A percentile compares a stretch with the other conserved stretches of the same genome.
These are phyloP conservation scores for Raphanus hybrid DNA, from an alignment of 441 rosid species.

Conservation along the genomic window DNA sequence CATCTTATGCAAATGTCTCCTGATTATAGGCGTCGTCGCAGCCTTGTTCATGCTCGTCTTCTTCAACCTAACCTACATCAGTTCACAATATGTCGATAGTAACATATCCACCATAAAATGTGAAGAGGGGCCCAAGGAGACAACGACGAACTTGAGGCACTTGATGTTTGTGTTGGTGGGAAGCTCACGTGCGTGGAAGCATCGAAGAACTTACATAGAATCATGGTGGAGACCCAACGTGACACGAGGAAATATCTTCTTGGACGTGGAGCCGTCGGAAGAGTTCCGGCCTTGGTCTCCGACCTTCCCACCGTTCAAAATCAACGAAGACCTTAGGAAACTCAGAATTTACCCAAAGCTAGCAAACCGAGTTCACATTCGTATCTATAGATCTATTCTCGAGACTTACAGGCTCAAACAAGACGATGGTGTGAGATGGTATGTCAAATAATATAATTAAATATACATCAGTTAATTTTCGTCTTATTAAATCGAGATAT, in stretches of 20 bases:
- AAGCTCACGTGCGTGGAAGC: slow-evolving; percentile 48
- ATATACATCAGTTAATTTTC: not conserved
- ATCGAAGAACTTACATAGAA: slow-evolving; percentile 50
- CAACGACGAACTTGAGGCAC: slow-evolving; percentile 53
- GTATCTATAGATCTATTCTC: slow-evolving; percentile 56
- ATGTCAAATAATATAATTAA: not conserved
- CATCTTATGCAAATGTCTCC: slow-evolving; percentile 29
- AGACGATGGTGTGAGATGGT: slow-evolving; percentile 57
- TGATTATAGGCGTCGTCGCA: slow-evolving; percentile 33
- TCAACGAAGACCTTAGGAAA: slow-evolving; percentile 52
- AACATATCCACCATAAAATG: slow-evolving; percentile 23
- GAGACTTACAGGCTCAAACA: slow-evolving; percentile 51
- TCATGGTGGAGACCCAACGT: slow-evolving; percentile 72
- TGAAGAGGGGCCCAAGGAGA: slow-evolving; percentile 11
- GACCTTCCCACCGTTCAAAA: slow-evolving; percentile 51
- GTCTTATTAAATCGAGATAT: not conserved
- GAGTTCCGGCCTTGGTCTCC: slow-evolving; percentile 61
- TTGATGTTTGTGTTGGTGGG: slow-evolving; percentile 57
- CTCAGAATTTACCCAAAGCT: slow-evolving; percentile 46
- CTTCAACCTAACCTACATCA: slow-evolving; percentile 25
- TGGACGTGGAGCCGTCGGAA: slow-evolving; percentile 51
- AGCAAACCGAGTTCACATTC: slow-evolving; percentile 37
- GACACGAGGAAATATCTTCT: slow-evolving; percentile 62
- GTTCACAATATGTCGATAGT: slow-evolving; percentile 25
- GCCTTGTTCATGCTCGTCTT: slow-evolving; percentile 40